Evolutionary conservation across 306 rosid genomes (phyloP).

Genomic region (Gillenia trifoliata): DNA sequence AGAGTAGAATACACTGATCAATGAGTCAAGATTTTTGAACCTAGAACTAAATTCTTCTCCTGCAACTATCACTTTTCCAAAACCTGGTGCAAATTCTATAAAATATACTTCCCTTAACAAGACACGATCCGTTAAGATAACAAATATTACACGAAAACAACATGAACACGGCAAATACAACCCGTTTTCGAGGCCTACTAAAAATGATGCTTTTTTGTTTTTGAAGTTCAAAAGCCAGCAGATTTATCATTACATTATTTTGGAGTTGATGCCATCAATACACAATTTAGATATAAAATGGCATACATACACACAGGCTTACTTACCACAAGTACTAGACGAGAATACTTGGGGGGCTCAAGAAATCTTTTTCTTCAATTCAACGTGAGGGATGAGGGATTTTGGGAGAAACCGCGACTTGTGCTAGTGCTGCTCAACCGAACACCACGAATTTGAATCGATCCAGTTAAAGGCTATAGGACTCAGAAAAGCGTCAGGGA

Average conservation of each 20-base stretch:
- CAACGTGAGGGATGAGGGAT: not conserved
- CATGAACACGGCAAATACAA: too few relatives aligned
- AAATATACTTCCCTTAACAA: too few relatives aligned
- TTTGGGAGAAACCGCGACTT: not conserved
- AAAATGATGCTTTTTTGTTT: too few relatives aligned
- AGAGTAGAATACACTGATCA: too few relatives aligned
- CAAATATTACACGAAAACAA: too few relatives aligned
- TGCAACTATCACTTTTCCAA: too few relatives aligned
- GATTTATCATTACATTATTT: not conserved
- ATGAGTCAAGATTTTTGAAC: too few relatives aligned
- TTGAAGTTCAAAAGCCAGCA: not conserved
- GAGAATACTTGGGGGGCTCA: not conserved
- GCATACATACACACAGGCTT: not conserved
- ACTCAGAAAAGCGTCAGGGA: constrained; percentile 84
- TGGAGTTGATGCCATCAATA: not conserved
- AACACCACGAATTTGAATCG: constrained; percentile 75
- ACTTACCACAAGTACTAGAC: not conserved
- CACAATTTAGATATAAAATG: not conserved
- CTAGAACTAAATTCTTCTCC: too few relatives aligned
- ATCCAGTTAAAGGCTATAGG: constrained; percentile 87
- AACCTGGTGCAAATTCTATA: too few relatives aligned
- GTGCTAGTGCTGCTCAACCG: constrained; percentile 38
- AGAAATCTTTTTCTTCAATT: not conserved
- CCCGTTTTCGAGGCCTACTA: too few relatives aligned
- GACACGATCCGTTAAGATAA: too few relatives aligned